These are phyloP conservation scores for Elongisporangium senticosum DNA, from an alignment of 352 stramenopile species.

Conservation along the genomic window DNA sequence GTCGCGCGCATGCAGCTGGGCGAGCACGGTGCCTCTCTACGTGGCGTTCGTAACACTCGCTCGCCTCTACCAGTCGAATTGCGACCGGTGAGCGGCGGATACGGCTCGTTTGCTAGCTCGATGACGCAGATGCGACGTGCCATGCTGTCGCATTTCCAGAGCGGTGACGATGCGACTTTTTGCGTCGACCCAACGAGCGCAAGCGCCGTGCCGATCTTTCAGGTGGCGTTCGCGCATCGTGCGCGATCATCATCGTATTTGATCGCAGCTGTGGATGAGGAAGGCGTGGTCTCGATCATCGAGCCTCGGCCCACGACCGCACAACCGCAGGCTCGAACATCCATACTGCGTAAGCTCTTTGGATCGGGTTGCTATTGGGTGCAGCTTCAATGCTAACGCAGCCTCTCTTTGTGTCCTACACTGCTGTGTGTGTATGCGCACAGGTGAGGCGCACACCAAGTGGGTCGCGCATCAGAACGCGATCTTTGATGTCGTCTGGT, in stretches of 20 bases:
- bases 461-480: conserved; percentile 63
- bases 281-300: conserved; percentile 41
- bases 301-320: conserved; percentile 15
- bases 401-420: not conserved
- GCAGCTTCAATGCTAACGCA: not conserved
- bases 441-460: conserved; percentile 3
- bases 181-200: conserved; percentile 7
- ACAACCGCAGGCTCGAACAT: not conserved
- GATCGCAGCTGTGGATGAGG: conserved; percentile 50
- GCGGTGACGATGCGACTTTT: conserved; percentile 6
- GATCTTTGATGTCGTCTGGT: conserved; percentile 68
- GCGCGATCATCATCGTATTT: conserved; percentile 9
- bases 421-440: not conserved
- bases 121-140: conserved; percentile 16
- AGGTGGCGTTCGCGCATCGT: conserved; percentile 36
- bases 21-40: conserved; percentile 2
- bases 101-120: conserved; percentile 8
- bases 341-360: conserved; percentile 5
- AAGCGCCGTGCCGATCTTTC: conserved; percentile 37
- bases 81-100: conserved; percentile 8
- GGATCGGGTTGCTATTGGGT: not conserved
- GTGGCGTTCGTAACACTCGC: conserved; percentile 11
- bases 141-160: conserved; percentile 32
- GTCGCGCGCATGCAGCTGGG: conserved; percentile 39
- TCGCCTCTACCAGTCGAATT: conserved; percentile 8